These are phyloP conservation scores for Trametes pubescens DNA, from an alignment of 1,284 basidiomycete species.

Conservation along the genomic window DNA sequence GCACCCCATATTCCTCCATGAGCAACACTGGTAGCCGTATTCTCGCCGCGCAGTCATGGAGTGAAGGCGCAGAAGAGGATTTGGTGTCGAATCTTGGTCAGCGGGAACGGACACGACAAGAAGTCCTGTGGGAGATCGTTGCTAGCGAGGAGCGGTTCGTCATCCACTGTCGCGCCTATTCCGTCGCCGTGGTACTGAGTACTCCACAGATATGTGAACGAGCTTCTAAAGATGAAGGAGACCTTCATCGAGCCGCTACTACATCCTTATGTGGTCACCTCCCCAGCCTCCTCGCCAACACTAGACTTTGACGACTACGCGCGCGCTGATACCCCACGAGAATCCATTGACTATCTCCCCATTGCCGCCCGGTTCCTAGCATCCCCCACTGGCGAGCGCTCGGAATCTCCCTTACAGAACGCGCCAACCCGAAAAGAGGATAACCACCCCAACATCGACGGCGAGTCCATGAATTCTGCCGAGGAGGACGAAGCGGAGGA, in stretches of 20 bases:
- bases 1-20: constrained; percentile 81
- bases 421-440: constrained; percentile 51
- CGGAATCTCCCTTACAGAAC: constrained; percentile 51
- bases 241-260: constrained; percentile 92
- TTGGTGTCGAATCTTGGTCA: constrained; percentile 93
- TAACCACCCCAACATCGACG: constrained; percentile 66
- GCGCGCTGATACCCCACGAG: constrained; percentile 65
- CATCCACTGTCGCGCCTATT: constrained; percentile 13
- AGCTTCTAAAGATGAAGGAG: constrained; percentile 91
- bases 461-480: constrained; percentile 75
- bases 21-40: constrained; percentile 73
- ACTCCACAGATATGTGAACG: constrained; percentile 84
- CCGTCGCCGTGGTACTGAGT: constrained; percentile 25
- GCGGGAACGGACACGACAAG: constrained; percentile 93
- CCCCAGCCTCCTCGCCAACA: constrained; percentile 63
- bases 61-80: constrained; percentile 94
- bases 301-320: constrained; percentile 64
- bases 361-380: constrained; percentile 91
- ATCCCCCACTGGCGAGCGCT: constrained; percentile 68
- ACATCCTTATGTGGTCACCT: constrained; percentile 70
- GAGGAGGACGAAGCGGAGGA: constrained; percentile 71
- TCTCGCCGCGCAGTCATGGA: constrained; percentile 89
- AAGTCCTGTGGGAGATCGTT: constrained; percentile 98
- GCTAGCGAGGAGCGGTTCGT: constrained; percentile 93
- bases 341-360: constrained; percentile 82